Evolutionary conservation across 257 asterid genomes (phyloP).

Genomic region (Agastache rugosa): DNA sequence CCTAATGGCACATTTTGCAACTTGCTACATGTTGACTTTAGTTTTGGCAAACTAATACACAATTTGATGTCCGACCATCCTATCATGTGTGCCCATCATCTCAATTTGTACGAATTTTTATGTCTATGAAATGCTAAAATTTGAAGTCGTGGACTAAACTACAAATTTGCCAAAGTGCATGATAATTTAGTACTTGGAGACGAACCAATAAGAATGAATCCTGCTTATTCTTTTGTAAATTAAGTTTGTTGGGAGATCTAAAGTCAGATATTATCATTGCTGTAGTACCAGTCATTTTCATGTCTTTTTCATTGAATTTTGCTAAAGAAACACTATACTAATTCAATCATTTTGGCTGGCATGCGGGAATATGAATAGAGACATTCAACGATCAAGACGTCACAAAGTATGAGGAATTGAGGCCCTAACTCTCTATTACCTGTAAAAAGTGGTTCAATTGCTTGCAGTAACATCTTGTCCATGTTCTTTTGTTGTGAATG

Average conservation of each 20-base stretch:
- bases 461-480: constrained; percentile 15
- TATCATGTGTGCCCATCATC: neutral
- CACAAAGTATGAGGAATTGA: neutral
- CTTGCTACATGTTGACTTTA: neutral
- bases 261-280: neutral
- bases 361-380: neutral
- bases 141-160: neutral
- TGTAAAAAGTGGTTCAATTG: constrained; percentile 4
- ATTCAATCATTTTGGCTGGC: neutral
- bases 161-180: neutral
- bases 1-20: neutral
- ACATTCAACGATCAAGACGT: too few relatives aligned
- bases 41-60: neutral
- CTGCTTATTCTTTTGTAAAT: neutral
- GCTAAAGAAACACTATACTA: neutral
- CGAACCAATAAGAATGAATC: neutral
- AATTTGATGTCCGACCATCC: neutral
- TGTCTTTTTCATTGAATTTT: neutral
- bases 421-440: neutral
- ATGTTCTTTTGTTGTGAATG: neutral
- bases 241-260: neutral
- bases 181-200: neutral
- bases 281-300: neutral
- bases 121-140: neutral
- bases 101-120: neutral